These are phyloP conservation scores for Pyrus communis DNA, from an alignment of 306 rosid species.

Conservation along the genomic window DNA sequence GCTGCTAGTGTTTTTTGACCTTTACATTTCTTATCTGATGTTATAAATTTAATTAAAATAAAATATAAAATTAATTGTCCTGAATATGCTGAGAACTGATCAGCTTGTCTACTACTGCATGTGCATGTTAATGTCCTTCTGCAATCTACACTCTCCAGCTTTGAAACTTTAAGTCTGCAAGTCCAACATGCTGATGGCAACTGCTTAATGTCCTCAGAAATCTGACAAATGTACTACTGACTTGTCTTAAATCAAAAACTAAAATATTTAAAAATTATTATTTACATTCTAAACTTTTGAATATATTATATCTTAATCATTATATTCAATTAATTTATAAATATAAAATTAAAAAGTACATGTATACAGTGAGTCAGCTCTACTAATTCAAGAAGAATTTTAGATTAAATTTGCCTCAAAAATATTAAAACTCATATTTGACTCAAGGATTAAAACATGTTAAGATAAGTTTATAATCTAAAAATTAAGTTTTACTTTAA, in stretches of 20 bases:
- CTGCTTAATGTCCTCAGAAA: neutral
- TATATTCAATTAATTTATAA: no score
- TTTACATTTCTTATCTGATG: neutral
- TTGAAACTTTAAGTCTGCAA: neutral
- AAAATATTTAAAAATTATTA: no score
- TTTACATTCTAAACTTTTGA: no score
- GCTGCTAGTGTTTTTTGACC: neutral
- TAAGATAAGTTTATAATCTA: no score
- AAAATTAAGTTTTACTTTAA: no score
- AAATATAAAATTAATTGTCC: neutral
- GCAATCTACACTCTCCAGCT: neutral
- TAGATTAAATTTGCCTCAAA: no score
- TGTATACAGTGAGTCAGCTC: rapidly evolving
- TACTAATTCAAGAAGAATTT: no score
- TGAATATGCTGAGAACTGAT: neutral
- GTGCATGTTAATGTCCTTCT: neutral
- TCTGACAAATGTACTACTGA: neutral
- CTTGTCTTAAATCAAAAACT: neutral
- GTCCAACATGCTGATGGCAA: conserved; percentile 2
- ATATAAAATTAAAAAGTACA: no score
- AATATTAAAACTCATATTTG: no score
- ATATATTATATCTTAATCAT: no score
- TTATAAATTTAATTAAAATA: neutral
- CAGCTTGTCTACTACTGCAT: neutral
- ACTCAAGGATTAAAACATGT: rapidly evolving